Conservation (phyloP, 805 yeast species). For the Pichia occidentalis region DNA sequence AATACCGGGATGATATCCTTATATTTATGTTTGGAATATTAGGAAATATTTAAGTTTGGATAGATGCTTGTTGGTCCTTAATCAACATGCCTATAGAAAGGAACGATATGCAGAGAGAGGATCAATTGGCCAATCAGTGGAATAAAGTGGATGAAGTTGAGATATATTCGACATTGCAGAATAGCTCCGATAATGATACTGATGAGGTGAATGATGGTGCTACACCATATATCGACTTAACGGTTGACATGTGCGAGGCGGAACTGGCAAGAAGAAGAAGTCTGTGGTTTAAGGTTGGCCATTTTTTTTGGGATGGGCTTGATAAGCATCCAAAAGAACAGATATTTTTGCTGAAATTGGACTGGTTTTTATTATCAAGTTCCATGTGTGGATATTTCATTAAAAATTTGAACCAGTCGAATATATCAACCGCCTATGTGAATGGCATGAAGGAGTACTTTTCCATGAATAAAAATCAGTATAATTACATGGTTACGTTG, state of each 20-base stretch:
- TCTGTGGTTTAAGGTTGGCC: conserved; percentile 8
- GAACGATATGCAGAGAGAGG: too few species aligned
- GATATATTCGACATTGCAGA: too few species aligned
- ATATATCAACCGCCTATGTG: conserved; percentile 57
- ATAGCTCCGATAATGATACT: too few species aligned
- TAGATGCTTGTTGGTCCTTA: too few species aligned
- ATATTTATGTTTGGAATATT: too few species aligned
- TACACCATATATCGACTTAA: conserved; percentile 12
- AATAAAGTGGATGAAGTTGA: too few species aligned
- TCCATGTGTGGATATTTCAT: conserved; percentile 58
- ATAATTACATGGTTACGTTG: conserved; percentile 37
- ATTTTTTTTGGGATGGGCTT: conserved; percentile 25
- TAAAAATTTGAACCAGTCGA: conserved; percentile 54
- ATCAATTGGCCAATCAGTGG: too few species aligned
- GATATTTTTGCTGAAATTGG: conserved; percentile 41
- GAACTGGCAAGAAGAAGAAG: conserved; percentile 7
- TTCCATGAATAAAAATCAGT: conserved; percentile 46
- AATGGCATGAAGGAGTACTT: conserved; percentile 54
- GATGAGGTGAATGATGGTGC: too few species aligned
- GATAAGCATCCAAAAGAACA: conserved; percentile 35
- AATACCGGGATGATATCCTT: too few species aligned
- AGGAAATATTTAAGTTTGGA: too few species aligned
- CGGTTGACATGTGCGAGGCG: conserved; percentile 10
- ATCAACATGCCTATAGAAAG: too few species aligned
- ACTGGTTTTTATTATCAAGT: conserved; percentile 41